A percentile compares a stretch with the other conserved stretches of the same genome.
Conservation (phyloP, 306 rosid genomes). For the Pyrus communis region DNA sequence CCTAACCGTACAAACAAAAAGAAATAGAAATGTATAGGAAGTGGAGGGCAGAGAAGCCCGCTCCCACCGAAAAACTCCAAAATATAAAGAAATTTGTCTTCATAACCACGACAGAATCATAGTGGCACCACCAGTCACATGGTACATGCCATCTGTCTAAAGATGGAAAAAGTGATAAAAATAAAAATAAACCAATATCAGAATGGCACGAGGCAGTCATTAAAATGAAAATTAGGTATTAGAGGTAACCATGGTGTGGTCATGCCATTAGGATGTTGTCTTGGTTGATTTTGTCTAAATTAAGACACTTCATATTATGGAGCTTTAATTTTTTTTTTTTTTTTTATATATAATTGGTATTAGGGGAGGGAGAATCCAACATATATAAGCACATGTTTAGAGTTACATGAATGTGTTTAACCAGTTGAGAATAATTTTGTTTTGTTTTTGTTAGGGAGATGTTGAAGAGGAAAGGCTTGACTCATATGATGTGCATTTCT, state of each 20-base stretch:
- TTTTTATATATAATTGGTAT: neutral
- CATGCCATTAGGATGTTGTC: neutral
- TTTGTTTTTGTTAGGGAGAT: slow-evolving; percentile 39
- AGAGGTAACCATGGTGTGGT: neutral
- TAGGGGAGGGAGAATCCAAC: neutral
- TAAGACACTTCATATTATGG: neutral
- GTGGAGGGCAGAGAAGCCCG: too few relatives aligned
- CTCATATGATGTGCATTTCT: slow-evolving; percentile 82
- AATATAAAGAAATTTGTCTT: neutral
- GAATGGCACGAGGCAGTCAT: too few relatives aligned
- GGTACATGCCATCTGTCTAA: neutral
- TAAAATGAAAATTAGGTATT: neutral
- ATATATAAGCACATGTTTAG: neutral
- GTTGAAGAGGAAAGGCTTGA: slow-evolving; percentile 61
- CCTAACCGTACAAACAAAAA: too few relatives aligned
- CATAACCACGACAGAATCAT: neutral
- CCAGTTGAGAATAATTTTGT: neutral
- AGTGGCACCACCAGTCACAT: neutral
- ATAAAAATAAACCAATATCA: too few relatives aligned
- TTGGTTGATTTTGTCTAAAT: too few relatives aligned
- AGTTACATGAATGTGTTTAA: neutral
- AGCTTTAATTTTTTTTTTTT: too few relatives aligned
- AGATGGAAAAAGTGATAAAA: neutral
- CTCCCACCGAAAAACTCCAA: neutral
- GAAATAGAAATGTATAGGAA: too few relatives aligned